phyloP scores from a whole-genome alignment of 2,329 filamentous ascomycete genomes.

The Sclerotinia spermophila region DNA sequence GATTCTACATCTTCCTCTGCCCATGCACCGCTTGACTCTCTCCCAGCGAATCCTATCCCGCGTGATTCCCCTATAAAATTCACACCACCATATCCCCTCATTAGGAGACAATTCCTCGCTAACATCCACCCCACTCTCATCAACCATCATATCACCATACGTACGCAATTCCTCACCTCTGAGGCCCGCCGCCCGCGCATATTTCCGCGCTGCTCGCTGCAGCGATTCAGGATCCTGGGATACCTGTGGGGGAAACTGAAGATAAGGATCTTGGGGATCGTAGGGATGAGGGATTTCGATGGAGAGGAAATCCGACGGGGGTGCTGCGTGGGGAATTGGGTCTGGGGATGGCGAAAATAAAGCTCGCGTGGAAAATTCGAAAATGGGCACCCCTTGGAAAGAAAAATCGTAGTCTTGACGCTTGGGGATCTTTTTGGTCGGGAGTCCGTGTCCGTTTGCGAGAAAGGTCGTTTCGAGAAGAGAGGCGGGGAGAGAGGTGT shows the following conservation, averaged over 20 bases:
- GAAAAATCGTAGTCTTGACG: slow-evolving; percentile 34
- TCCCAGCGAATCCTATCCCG: slow-evolving; percentile 26
- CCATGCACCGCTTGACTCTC: slow-evolving; percentile 27
- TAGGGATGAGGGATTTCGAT: not conserved
- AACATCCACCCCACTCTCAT: not conserved
- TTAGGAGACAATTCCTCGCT: slow-evolving; percentile 12
- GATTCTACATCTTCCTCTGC: slow-evolving; percentile 27
- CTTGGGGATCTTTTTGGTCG: slow-evolving; percentile 21
- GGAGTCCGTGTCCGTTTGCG: not conserved
- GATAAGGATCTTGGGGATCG: not conserved
- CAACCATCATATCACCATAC: not conserved
- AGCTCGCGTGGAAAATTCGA: slow-evolving; percentile 28
- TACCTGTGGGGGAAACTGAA: not conserved
- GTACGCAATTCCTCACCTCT: not conserved
- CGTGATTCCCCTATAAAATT: slow-evolving; percentile 21
- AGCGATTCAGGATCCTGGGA: not conserved
- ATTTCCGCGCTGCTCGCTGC: not conserved
- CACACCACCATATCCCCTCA: slow-evolving; percentile 28
- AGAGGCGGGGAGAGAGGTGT: not conserved
- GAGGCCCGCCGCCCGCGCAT: not conserved
- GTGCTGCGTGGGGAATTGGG: not conserved
- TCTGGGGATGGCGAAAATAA: not conserved
- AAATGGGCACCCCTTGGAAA: slow-evolving; percentile 31
- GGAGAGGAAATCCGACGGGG: not conserved
- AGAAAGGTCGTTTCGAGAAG: not conserved